Conservation (phyloP, 306 rosid genomes). For the Cicer bijugum region DNA sequence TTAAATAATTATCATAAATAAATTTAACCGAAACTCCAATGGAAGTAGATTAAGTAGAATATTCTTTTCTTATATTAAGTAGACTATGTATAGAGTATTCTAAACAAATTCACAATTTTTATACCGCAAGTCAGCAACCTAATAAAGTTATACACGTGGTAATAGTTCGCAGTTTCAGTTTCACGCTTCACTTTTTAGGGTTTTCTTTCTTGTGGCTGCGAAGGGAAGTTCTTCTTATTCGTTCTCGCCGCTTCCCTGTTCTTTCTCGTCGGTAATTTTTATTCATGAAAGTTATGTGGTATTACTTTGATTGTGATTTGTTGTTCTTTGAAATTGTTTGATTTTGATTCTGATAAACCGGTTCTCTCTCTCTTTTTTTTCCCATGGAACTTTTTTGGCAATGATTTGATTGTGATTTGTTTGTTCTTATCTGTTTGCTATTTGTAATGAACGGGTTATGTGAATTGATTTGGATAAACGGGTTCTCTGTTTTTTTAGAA, state of each 20-base stretch:
- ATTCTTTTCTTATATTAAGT: too few species aligned
- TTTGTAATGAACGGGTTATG: neutral
- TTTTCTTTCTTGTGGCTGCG: neutral
- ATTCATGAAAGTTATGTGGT: neutral
- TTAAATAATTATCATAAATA: too few species aligned
- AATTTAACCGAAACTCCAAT: too few species aligned
- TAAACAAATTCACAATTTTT: too few species aligned
- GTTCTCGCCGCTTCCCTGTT: neutral
- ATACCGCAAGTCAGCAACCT: too few species aligned
- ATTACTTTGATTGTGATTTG: neutral
- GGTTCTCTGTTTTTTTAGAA: neutral
- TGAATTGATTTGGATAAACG: too few species aligned
- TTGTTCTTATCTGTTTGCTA: neutral
- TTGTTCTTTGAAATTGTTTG: neutral
- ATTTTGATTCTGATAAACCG: neutral
- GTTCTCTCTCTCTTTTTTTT: too few species aligned
- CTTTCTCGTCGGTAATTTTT: neutral
- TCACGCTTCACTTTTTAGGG: neutral
- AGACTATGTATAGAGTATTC: too few species aligned
- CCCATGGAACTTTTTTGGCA: neutral
- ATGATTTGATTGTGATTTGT: neutral
- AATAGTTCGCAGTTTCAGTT: neutral
- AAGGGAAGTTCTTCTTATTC: neutral
- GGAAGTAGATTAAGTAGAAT: too few species aligned
- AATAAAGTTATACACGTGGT: too few species aligned